phyloP scores from a whole-genome alignment of 2,329 filamentous ascomycete species.

The Colletotrichum nymphaeae region DNA sequence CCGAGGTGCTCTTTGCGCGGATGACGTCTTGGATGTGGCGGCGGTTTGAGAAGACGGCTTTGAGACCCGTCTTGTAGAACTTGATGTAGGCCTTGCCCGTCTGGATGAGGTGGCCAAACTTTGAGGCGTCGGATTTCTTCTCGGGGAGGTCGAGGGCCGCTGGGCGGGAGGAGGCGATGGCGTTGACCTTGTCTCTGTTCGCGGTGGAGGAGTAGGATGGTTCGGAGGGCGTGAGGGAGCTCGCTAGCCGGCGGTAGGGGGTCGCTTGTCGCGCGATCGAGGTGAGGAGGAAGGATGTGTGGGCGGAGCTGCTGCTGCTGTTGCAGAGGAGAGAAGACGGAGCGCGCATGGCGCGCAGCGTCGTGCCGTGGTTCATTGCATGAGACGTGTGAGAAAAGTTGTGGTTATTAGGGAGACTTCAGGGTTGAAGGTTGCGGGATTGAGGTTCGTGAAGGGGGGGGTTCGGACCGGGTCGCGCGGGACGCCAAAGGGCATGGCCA shows the following conservation, averaged over 20 bases:
- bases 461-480: not conserved
- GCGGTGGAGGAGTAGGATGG: not conserved
- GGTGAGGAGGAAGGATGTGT: not conserved
- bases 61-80: slow-evolving; percentile 91
- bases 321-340: slow-evolving; percentile 16
- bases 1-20: slow-evolving; percentile 54
- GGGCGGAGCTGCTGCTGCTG: not conserved
- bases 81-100: slow-evolving; percentile 80
- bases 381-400: slow-evolving; percentile 1
- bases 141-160: slow-evolving; percentile 73
- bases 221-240: slow-evolving; percentile 14
- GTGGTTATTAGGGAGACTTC: not conserved
- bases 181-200: slow-evolving; percentile 65
- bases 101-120: slow-evolving; percentile 56
- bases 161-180: slow-evolving; percentile 78
- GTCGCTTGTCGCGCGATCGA: slow-evolving; percentile 2
- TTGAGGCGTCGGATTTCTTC: slow-evolving; percentile 56
- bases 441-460: not conserved
- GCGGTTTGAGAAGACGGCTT: slow-evolving; percentile 78
- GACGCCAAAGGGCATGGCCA: slow-evolving; percentile 9
- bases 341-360: slow-evolving; percentile 36
- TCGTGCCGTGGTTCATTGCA: slow-evolving; percentile 36
- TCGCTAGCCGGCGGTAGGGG: slow-evolving; percentile 23
- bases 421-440: not conserved
- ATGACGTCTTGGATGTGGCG: slow-evolving; percentile 59